phyloP scores from a whole-genome alignment of 1,284 basidiomycete genomes.

The Tilletia indica region DNA sequence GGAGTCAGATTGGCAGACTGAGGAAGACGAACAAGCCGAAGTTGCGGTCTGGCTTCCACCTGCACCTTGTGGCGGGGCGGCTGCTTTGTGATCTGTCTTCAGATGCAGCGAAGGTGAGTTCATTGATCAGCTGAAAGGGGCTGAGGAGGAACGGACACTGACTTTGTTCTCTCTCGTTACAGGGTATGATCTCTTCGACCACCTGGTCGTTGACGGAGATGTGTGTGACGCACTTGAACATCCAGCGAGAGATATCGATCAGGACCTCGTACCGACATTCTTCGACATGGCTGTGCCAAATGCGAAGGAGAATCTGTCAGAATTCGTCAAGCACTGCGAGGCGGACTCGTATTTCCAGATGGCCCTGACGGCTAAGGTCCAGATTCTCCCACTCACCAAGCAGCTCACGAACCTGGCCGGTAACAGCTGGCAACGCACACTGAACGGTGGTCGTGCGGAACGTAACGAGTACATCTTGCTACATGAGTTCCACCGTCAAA shows the following conservation, averaged over 20 bases:
- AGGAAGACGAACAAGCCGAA: conserved; percentile 78
- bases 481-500: conserved; percentile 94
- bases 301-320: conserved; percentile 5
- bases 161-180: neutral
- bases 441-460: conserved; percentile 76
- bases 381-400: conserved; percentile 81
- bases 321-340: conserved; percentile 85
- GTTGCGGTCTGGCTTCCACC: conserved; percentile 57
- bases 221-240: conserved; percentile 77
- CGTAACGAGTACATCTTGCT: conserved; percentile 98
- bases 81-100: conserved; percentile 88
- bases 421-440: conserved; percentile 73
- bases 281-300: conserved; percentile 76
- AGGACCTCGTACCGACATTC: conserved; percentile 67
- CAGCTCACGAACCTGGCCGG: conserved; percentile 97
- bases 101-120: conserved; percentile 81
- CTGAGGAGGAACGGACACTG: neutral
- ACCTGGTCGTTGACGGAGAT: conserved; percentile 97
- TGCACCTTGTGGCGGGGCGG: conserved; percentile 73
- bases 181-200: conserved; percentile 64
- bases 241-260: conserved; percentile 67
- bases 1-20: conserved; percentile 91
- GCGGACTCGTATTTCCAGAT: conserved; percentile 93
- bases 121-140: neutral
- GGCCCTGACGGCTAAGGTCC: conserved; percentile 87